These are phyloP conservation scores for Physcia stellaris DNA, from an alignment of 495 filamentous ascomycete species.

Conservation along the genomic window DNA sequence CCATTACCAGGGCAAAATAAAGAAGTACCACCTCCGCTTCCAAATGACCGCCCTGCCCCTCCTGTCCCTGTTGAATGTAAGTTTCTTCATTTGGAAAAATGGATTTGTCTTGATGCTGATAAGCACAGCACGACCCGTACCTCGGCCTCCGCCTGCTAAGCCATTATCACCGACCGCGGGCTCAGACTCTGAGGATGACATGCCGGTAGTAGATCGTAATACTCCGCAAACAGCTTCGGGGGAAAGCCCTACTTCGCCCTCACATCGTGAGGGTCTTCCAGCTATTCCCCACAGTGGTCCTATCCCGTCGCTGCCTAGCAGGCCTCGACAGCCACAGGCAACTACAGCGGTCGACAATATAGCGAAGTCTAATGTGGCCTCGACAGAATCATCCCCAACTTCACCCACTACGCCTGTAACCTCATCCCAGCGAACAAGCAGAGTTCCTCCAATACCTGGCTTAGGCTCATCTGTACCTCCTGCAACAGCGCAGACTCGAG, in stretches of 20 bases:
- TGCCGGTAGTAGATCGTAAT: constrained; percentile 50
- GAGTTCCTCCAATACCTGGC: constrained; percentile 29
- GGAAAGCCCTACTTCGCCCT: constrained; percentile 7
- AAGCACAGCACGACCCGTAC: constrained; percentile 41
- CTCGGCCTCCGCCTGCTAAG: constrained; percentile 33
- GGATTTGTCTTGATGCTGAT: constrained; percentile 22
- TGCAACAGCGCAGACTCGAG: constrained; percentile 43
- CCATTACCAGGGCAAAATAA: constrained; percentile 30
- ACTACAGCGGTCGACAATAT: constrained; percentile 15
- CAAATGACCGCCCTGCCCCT: constrained; percentile 48
- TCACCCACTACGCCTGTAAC: constrained; percentile 26
- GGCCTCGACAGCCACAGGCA: constrained; percentile 16
- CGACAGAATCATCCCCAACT: constrained; percentile 27
- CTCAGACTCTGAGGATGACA: constrained; percentile 87
- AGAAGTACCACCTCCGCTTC: constrained; percentile 40
- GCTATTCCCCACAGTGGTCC: constrained; percentile 34
- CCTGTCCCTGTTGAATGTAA: constrained; percentile 57
- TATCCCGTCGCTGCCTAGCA: constrained; percentile 13
- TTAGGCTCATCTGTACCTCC: constrained; percentile 26
- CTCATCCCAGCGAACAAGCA: constrained; percentile 11
- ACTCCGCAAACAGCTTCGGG: constrained; percentile 26
- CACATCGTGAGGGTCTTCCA: constrained; percentile 28
- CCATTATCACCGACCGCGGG: constrained; percentile 57
- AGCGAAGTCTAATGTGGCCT: constrained; percentile 7
- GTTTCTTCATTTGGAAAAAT: constrained; percentile 19